Evolutionary conservation across 352 stramenopile genomes (phyloP).

Genomic region (Aphanomyces invadans): DNA sequence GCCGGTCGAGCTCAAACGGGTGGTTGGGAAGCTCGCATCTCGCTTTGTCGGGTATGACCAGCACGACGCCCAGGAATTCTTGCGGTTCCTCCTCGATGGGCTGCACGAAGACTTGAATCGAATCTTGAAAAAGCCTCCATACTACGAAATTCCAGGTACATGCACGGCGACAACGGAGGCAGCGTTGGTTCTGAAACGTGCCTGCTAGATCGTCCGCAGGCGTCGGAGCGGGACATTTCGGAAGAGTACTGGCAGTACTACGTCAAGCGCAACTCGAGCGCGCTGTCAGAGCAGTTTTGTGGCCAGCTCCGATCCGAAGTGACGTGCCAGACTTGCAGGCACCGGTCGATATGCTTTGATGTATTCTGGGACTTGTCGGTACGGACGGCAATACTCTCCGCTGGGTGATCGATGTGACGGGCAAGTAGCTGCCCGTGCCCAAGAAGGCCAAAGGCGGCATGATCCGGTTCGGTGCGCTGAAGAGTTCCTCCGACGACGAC

Average conservation of each 20-base stretch:
- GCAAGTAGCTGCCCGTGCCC: constrained; percentile 37
- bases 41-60: constrained; percentile 81
- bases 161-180: no score
- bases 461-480: constrained; percentile 26
- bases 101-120: constrained; percentile 83
- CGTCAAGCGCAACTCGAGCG: constrained; percentile 50
- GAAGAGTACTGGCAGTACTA: constrained; percentile 86
- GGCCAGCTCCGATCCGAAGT: constrained; percentile 75
- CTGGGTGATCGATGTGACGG: neutral
- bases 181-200: no score
- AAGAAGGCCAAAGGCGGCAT: constrained; percentile 49
- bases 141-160: constrained; percentile 63
- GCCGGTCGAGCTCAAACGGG: constrained; percentile 58
- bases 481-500: neutral
- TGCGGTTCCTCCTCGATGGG: constrained; percentile 81
- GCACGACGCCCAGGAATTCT: constrained; percentile 86
- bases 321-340: constrained; percentile 55
- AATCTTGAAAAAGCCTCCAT: constrained; percentile 55
- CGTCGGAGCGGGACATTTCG: constrained; percentile 51
- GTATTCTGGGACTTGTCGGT: constrained; percentile 77
- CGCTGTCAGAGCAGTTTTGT: constrained; percentile 73
- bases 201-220: constrained; percentile 23
- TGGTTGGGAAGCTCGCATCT: constrained; percentile 62
- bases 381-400: neutral
- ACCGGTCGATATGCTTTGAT: constrained; percentile 74